A percentile compares a stretch with the other conserved stretches of the same genome.
These are phyloP conservation scores for Leucocoprinus birnbaumii DNA, from an alignment of 768 basidiomycete genomes.

Conservation along the genomic window DNA sequence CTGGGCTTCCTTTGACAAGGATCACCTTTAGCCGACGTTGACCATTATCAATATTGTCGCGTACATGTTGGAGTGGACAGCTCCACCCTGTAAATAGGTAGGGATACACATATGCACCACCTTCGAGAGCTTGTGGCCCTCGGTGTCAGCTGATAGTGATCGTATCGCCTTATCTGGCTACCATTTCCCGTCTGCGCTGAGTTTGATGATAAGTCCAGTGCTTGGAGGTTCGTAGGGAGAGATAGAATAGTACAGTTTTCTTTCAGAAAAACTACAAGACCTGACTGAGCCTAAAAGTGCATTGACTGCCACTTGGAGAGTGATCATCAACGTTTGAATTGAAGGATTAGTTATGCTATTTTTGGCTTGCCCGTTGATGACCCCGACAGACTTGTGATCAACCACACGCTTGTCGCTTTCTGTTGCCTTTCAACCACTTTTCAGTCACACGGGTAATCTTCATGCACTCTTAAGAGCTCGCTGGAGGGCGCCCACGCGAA, in stretches of 20 bases:
- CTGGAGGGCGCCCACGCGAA: neutral
- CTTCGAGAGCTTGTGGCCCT: neutral
- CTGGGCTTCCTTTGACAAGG: too few species aligned
- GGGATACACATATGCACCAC: neutral
- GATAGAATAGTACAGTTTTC: too few species aligned
- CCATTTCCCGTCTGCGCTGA: neutral
- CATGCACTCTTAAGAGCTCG: neutral
- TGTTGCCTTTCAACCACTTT: neutral
- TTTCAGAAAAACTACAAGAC: too few species aligned
- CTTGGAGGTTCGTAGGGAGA: too few species aligned
- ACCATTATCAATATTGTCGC: neutral
- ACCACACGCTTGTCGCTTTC: neutral
- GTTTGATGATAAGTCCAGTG: too few species aligned
- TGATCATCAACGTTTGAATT: too few species aligned
- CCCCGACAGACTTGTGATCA: neutral
- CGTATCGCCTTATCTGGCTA: neutral
- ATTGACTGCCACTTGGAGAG: too few species aligned
- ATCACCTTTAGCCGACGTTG: too few species aligned
- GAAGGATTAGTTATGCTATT: neutral
- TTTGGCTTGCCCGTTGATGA: neutral
- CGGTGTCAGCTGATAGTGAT: constrained; percentile 4
- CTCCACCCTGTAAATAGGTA: neutral
- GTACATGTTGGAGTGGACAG: neutral
- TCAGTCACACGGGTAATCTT: neutral
- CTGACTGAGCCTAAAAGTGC: too few species aligned